Base-by-base conservation (phyloP, 2,329 filamentous ascomycete species). In the Paramyrothecium sp. region DNA sequence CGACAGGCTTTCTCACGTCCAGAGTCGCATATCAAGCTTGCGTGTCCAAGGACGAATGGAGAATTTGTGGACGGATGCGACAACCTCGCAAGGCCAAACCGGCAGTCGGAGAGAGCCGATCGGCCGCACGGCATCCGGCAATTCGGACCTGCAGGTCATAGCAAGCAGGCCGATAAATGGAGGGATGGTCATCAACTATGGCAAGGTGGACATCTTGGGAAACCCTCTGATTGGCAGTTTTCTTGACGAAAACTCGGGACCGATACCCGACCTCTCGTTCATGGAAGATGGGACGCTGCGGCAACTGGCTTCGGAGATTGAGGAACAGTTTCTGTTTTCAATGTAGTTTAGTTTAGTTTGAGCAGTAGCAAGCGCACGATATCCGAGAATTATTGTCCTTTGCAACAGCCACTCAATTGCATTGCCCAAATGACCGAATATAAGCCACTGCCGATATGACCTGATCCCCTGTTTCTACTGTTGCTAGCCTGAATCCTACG, bases 211-310 rank as follows among this genome's bases (percentile, higher is more conserved):
- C 8, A 60, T 69, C 1, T 51, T 69, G 0, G 63, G 67, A 0
- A 66, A 69, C 23, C 64, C 67, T 2, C 59, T 68, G 1, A 63
- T 69, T 16, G 67, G 63, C 0, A 68, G 63, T 16, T 69, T 69
- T 53, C 55, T 69, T 7, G 67, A 69, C 20, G 67, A 68, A 8
- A 63, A 53, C 12, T 56, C 65, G 10, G 61, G 64, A 12, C 67
- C 68, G 1, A 67, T 66, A 64, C 38, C 64, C 0, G 67, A 69
- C 44, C 49, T 59, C 2, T 49, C 65, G 11, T 69, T 69, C 51
- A 44, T 61, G 0, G 67, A 69, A 12, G 65, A 69, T 16, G 67
- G 65, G 2, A 66, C 61, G 0, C 46, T 68, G 20, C 58, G 62
- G 23, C 61, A 69, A 5, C 63, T 67, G 54, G 65, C 65, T 17